Conservation (phyloP, 345 rosid species). For the Arabidopsis arenosa region DNA sequence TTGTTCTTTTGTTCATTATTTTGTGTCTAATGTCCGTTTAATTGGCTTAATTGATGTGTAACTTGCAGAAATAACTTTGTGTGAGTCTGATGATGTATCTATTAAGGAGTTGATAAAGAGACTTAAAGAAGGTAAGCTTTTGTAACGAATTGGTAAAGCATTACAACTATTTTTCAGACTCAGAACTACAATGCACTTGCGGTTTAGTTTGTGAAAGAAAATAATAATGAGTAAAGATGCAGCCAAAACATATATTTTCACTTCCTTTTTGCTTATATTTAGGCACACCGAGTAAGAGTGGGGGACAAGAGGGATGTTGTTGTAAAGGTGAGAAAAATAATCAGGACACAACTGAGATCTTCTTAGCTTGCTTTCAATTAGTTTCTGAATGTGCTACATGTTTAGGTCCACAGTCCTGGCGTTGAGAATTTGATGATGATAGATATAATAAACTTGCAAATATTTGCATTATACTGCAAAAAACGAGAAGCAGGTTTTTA, state of each 20-base stretch:
- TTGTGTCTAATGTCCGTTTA: too few relatives aligned
- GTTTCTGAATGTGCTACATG: conserved; percentile 42
- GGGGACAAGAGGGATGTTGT: conserved; percentile 69
- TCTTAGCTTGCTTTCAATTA: neutral
- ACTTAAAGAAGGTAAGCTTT: too few relatives aligned
- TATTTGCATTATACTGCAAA: conserved; percentile 90
- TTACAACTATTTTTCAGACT: too few relatives aligned
- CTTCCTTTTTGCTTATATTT: conserved; percentile 8
- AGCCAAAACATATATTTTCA: neutral
- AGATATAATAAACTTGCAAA: conserved; percentile 88
- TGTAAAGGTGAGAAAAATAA: conserved; percentile 68
- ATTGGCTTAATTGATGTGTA: too few relatives aligned
- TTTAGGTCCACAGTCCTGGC: conserved; percentile 96
- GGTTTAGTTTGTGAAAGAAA: too few relatives aligned
- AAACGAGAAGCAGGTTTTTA: conserved; percentile 88
- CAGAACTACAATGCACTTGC: too few relatives aligned
- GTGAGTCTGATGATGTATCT: too few relatives aligned
- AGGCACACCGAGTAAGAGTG: conserved; percentile 92
- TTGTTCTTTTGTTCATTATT: too few relatives aligned
- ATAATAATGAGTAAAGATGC: too few relatives aligned
- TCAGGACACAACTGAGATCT: conserved; percentile 29
- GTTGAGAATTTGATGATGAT: conserved; percentile 92
- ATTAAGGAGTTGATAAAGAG: too few relatives aligned
- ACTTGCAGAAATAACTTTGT: too few relatives aligned
- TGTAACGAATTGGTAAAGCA: too few relatives aligned